Percentiles rank a stretch among this genome's conserved stretches.
These are phyloP conservation scores for Thielaviopsis populi DNA, from an alignment of 2,329 filamentous ascomycete species.

Conservation along the genomic window DNA sequence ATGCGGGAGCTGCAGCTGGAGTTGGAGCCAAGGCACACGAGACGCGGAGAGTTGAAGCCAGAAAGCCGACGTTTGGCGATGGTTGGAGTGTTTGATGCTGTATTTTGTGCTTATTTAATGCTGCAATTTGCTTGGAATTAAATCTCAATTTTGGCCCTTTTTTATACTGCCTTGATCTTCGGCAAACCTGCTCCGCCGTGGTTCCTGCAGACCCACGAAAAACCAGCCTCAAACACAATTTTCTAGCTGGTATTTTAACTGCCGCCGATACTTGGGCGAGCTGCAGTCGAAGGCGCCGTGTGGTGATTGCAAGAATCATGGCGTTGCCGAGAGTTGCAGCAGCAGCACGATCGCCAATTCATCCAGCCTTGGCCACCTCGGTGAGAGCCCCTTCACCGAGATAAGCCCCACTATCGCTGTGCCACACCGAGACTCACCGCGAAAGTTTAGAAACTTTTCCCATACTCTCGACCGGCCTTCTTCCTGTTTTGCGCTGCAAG, in stretches of 20 bases:
- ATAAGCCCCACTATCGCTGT: background rate
- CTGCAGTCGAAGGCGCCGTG: no score
- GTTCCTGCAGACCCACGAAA: background rate
- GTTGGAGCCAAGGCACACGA: background rate
- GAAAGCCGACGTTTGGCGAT: background rate
- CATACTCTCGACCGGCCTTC: background rate
- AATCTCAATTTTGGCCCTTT: background rate
- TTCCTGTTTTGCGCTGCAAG: background rate
- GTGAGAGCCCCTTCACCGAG: background rate
- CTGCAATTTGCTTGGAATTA: background rate
- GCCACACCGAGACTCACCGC: slow-evolving; percentile 1
- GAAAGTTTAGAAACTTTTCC: slow-evolving; percentile 7
- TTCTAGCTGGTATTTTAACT: no score
- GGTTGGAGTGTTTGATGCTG: background rate
- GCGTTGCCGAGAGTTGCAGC: no score
- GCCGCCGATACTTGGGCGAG: no score
- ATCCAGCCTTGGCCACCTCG: background rate
- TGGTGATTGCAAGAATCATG: no score
- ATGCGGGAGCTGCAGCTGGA: background rate
- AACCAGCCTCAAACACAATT: no score
- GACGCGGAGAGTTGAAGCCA: background rate
- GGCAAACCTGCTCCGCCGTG: background rate
- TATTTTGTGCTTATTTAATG: background rate
- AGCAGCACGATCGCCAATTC: background rate
- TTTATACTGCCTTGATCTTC: background rate